Evolutionary conservation across 257 asterid species (phyloP).

Genomic region (Cinchona pubescens): DNA sequence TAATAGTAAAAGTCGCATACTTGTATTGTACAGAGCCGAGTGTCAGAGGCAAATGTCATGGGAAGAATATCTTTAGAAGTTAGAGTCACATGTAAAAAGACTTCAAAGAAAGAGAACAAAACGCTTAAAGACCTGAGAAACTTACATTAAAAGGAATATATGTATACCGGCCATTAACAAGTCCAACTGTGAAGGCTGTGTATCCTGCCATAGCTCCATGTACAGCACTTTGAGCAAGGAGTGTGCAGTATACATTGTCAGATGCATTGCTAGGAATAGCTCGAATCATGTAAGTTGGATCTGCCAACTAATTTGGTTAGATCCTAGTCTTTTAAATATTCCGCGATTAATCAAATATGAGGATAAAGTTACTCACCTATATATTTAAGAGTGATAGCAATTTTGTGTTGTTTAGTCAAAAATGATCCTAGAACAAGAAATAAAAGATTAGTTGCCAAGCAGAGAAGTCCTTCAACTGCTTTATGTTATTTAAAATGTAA

Average conservation of each 20-base stretch:
- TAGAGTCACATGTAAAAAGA: background rate
- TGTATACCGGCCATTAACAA: constrained; percentile 51
- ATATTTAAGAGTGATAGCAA: constrained; percentile 42
- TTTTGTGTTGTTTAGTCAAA: constrained; percentile 27
- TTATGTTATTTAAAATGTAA: background rate
- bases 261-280: constrained; percentile 60
- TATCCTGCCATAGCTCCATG: constrained; percentile 61
- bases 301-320: constrained; percentile 27
- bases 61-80: background rate
- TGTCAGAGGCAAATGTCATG: background rate
- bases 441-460: constrained; percentile 22
- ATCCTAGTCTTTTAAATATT: background rate
- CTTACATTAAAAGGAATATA: constrained; percentile 51
- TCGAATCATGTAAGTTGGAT: constrained; percentile 57
- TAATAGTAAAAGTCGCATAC: background rate
- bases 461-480: background rate
- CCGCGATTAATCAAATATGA: background rate
- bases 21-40: background rate
- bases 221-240: constrained; percentile 57
- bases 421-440: constrained; percentile 40
- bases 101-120: background rate
- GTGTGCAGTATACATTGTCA: constrained; percentile 53
- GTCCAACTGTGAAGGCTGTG: constrained; percentile 47
- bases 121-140: constrained; percentile 3
- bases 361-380: constrained; percentile 30